These are phyloP conservation scores for Magnusiomyces fungicola DNA, from an alignment of 1,139 yeast genomes.

Conservation along the genomic window DNA sequence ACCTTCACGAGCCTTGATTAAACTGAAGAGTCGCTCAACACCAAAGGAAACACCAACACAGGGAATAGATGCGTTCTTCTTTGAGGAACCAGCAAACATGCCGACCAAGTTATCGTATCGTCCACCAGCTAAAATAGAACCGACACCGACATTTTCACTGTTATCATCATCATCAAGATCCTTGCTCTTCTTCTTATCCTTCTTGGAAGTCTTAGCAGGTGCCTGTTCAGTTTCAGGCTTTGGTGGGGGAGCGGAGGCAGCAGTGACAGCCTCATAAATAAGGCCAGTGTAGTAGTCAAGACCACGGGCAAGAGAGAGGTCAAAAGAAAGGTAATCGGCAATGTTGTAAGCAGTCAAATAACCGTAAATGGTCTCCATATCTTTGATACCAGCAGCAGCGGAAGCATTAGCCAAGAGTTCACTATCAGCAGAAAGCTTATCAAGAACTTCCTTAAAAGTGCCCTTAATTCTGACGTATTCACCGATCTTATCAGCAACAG, in stretches of 20 bases:
- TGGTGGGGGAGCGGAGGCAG: conserved; percentile 88
- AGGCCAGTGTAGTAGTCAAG: conserved; percentile 95
- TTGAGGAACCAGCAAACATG: conserved; percentile 72
- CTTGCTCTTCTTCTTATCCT: conserved; percentile 26
- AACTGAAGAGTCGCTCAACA: conserved; percentile 86
- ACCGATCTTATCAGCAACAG: conserved; percentile 88
- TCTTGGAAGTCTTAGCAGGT: conserved; percentile 39
- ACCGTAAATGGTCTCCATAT: conserved; percentile 65
- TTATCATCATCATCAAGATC: conserved; percentile 58
- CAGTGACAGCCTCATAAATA: conserved; percentile 91
- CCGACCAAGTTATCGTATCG: conserved; percentile 94
- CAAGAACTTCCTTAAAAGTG: conserved; percentile 59
- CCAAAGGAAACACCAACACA: conserved; percentile 97
- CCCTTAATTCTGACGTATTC: conserved; percentile 84
- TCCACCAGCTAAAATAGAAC: conserved; percentile 98
- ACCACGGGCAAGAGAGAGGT: conserved; percentile 92
- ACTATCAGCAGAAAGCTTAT: conserved; percentile 48
- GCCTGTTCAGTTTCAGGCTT: conserved; percentile 31
- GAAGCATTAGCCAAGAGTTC: conserved; percentile 53
- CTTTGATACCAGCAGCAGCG: conserved; percentile 75
- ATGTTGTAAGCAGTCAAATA: conserved; percentile 78
- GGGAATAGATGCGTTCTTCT: conserved; percentile 71
- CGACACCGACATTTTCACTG: conserved; percentile 94
- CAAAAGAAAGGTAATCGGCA: conserved; percentile 62
- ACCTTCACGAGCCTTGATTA: conserved; percentile 65